Conservation (phyloP, 139 green algal species). For the Tetradesmus lagerheimii region DNA sequence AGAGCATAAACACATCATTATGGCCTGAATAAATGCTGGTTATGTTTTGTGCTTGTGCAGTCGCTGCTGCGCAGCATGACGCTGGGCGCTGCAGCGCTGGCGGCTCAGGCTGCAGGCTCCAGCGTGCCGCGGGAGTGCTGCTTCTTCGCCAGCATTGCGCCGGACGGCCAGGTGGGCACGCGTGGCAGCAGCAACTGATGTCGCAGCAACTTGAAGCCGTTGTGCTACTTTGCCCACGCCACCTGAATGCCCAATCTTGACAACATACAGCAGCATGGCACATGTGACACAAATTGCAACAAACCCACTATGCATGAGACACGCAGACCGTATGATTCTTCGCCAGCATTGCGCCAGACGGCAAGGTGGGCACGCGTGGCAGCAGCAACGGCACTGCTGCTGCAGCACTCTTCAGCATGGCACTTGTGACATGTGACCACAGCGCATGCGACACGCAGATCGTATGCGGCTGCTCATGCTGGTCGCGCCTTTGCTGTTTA, state of each 20-base stretch:
- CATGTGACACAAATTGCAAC: too few relatives aligned
- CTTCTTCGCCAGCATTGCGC: slow-evolving; percentile 83
- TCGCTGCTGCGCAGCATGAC: slow-evolving; percentile 35
- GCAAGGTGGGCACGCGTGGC: neutral
- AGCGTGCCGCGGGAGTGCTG: slow-evolving; percentile 68
- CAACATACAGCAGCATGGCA: too few relatives aligned
- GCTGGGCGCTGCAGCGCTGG: slow-evolving; percentile 21
- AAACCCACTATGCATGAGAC: too few relatives aligned
- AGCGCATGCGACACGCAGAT: too few relatives aligned
- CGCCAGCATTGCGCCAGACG: slow-evolving; percentile 63
- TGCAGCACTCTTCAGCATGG: neutral
- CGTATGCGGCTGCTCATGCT: too few relatives aligned
- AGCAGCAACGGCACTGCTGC: neutral
- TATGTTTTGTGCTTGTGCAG: neutral
- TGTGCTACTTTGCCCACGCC: too few relatives aligned
- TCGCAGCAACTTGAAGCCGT: neutral
- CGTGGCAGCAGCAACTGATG: neutral
- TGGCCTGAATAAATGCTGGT: too few relatives aligned
- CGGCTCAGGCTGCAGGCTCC: slow-evolving; percentile 51
- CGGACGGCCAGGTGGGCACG: slow-evolving; percentile 63
- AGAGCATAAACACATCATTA: too few relatives aligned
- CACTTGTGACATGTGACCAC: too few relatives aligned
- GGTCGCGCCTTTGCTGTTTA: too few relatives aligned
- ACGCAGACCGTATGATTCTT: too few relatives aligned
- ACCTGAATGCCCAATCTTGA: too few relatives aligned